Percentiles rank a stretch among this genome's conserved stretches.
Conservation (phyloP, 2,329 filamentous ascomycete species). For the Neopestalotiopsis sp. region DNA sequence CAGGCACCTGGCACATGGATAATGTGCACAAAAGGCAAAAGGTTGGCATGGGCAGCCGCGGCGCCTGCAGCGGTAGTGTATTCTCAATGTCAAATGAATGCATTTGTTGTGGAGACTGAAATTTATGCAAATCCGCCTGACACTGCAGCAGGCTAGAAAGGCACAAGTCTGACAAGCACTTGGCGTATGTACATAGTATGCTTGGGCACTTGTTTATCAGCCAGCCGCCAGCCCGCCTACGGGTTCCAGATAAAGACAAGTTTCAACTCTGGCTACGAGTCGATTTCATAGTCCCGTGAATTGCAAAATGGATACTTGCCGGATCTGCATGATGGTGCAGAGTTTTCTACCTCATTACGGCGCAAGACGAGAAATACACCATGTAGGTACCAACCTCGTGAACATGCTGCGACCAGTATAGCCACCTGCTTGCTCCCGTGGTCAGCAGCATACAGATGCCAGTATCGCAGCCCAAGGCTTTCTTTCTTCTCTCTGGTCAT, state of each 20-base stretch:
- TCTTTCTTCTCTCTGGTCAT: neutral
- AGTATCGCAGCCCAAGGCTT: neutral
- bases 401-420: neutral
- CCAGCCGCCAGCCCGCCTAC: neutral
- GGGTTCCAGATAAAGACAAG: constrained; percentile 1
- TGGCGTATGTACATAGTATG: neutral
- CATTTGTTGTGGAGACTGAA: too few species aligned
- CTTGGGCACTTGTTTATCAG: neutral
- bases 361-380: neutral
- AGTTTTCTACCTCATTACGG: neutral
- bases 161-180: constrained; percentile 14
- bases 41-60: too few species aligned
- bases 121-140: neutral
- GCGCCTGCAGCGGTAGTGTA: too few species aligned
- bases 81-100: too few species aligned
- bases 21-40: too few species aligned
- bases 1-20: too few species aligned
- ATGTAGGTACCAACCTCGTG: neutral
- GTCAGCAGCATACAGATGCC: neutral
- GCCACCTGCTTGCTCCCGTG: neutral
- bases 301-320: neutral
- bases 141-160: neutral
- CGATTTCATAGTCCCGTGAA: constrained; percentile 1
- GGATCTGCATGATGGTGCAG: neutral
- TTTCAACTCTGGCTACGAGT: neutral